Conservation (phyloP, 441 rosid species). For the Populus trichocarpa region DNA sequence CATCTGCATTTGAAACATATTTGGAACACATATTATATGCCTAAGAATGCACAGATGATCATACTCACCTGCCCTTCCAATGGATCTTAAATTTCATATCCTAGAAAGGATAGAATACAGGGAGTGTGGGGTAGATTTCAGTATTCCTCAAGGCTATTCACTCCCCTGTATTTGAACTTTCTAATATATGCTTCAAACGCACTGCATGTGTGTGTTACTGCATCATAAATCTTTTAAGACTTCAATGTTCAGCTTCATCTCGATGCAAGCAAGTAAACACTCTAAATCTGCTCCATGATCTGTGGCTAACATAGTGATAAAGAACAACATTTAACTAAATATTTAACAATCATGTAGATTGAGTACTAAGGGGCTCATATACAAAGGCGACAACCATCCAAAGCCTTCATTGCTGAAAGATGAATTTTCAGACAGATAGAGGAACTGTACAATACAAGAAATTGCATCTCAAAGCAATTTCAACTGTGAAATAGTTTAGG, state of each 20-base stretch:
- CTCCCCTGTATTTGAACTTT: too few relatives aligned
- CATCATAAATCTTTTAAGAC: too few relatives aligned
- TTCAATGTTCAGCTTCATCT: too few relatives aligned
- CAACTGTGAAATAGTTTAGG: not conserved
- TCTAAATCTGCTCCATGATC: not conserved
- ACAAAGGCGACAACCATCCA: not conserved
- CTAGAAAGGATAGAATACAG: too few relatives aligned
- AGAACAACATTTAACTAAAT: not conserved
- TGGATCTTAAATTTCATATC: too few relatives aligned
- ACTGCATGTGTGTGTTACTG: too few relatives aligned
- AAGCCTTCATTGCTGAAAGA: not conserved
- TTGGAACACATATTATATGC: not conserved
- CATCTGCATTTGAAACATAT: not conserved
- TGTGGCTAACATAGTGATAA: not conserved
- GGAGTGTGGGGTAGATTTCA: too few relatives aligned
- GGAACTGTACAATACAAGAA: not conserved
- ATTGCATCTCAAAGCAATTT: not conserved
- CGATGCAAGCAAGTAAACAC: not conserved
- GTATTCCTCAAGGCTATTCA: too few relatives aligned
- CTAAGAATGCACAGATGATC: not conserved
- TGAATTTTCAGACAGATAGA: not conserved
- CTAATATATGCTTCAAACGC: too few relatives aligned
- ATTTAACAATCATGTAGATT: not conserved
- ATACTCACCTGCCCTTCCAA: too few relatives aligned
- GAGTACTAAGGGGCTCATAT: not conserved